Evolutionary conservation across 495 filamentous ascomycete species (phyloP), one percentile per base, ranked within the genome.

Genomic region (Chaetomium fimeti): DNA sequence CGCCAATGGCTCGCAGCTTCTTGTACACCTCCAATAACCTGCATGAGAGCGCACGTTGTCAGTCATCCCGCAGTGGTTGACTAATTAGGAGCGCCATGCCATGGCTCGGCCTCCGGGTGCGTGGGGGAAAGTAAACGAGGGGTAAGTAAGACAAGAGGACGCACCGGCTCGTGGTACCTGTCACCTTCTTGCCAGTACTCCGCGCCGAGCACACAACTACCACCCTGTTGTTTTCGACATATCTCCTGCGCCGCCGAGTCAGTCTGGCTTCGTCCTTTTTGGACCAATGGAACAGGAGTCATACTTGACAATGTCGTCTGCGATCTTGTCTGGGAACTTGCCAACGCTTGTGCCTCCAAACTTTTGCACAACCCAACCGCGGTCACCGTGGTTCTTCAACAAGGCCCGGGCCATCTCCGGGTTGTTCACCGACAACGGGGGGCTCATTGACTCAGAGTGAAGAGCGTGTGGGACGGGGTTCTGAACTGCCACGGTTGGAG

Each of bases 151-250:
- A n/a, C 40, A 45, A 36, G 32, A 36, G 42, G 27, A 81, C 89
- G 85, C 80, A 95, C 91, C 91, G 86, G 79, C 94, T 98, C 49
- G 94, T 98, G 52, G 94, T 97, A 57, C 93, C 93, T 62, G 93
- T 91, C 32, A 84, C 84, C 75, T 98, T 98, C 69, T 91, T 93
- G 62, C 88, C 89, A 60, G 89, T 93, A 74, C 91, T 96, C 73
- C 92, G 78, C 24, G 94, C 94, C 48, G 94, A 98, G 71, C 94
- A 97, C 28, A 98, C 91, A 47, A 97, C 87, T 42, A 89, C 93
- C 62, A 96, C 85, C 71, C 84, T 86, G 64, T 90, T 83, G 40
- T 85, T 78, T 29, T 77, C 75, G 49, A 94, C 79, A 72, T 85
- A 86, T 27, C 85, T 79, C 72, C 91, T 96, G 67, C 27, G 29